Conservation (phyloP, 495 filamentous ascomycete species). For the Sabuloglossum arenarium region DNA sequence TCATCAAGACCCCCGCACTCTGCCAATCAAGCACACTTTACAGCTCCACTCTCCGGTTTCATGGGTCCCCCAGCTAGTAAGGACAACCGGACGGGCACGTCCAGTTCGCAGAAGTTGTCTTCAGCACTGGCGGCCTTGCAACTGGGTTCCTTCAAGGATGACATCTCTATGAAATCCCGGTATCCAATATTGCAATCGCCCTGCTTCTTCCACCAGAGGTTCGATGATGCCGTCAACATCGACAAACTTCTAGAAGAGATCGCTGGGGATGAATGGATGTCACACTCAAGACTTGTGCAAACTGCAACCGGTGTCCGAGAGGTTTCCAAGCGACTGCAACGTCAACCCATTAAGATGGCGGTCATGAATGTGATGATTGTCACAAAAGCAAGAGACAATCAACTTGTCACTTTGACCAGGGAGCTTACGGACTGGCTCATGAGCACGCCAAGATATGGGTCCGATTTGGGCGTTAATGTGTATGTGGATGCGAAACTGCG, state of each 20-base stretch:
- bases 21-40: slow-evolving; percentile 25
- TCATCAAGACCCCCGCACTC: slow-evolving; percentile 44
- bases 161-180: slow-evolving; percentile 34
- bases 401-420: slow-evolving; percentile 64
- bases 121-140: neutral
- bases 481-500: slow-evolving; percentile 86
- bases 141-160: slow-evolving; percentile 9
- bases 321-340: slow-evolving; percentile 80
- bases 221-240: slow-evolving; percentile 89
- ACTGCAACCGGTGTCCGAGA: slow-evolving; percentile 89
- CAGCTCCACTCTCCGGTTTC: slow-evolving; percentile 24
- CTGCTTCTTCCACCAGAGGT: slow-evolving; percentile 92
- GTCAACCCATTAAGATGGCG: slow-evolving; percentile 67
- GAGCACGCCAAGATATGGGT: slow-evolving; percentile 61
- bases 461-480: slow-evolving; percentile 63
- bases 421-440: slow-evolving; percentile 75
- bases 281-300: slow-evolving; percentile 79
- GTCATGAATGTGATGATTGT: slow-evolving; percentile 89
- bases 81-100: neutral
- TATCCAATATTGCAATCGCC: slow-evolving; percentile 59
- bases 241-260: slow-evolving; percentile 93
- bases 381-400: slow-evolving; percentile 87
- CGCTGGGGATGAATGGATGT: slow-evolving; percentile 67
- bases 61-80: neutral
- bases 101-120: neutral